A percentile compares a stretch with the other conserved stretches of the same genome.
Evolutionary conservation across 2,329 filamentous ascomycete species (phyloP).

Genomic region (Coniochaeta sp.): DNA sequence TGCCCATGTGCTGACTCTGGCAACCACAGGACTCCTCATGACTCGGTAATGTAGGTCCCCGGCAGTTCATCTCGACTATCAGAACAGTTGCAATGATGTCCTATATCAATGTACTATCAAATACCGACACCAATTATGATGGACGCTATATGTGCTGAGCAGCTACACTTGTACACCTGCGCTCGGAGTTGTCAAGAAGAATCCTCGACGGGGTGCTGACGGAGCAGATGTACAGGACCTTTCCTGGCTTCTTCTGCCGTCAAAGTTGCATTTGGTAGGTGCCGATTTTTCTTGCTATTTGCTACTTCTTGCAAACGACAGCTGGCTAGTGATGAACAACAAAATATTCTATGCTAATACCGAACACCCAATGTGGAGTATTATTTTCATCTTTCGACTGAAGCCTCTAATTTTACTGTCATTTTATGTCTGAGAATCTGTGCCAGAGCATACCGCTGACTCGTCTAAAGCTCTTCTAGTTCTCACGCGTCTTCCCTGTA

Average conservation of each 20-base stretch:
- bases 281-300: slow-evolving; percentile 5
- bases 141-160: neutral
- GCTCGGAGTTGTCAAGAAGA: neutral
- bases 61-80: neutral
- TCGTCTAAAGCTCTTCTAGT: neutral
- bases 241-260: neutral
- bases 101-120: slow-evolving; percentile 3
- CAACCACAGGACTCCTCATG: slow-evolving; percentile 47
- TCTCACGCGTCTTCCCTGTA: slow-evolving; percentile 37
- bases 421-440: slow-evolving; percentile 16
- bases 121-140: neutral
- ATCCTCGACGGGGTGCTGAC: neutral
- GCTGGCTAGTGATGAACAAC: slow-evolving; percentile 56
- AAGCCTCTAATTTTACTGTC: slow-evolving; percentile 31
- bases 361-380: slow-evolving; percentile 60
- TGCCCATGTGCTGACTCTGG: slow-evolving; percentile 13
- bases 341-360: slow-evolving; percentile 73
- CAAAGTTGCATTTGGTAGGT: slow-evolving; percentile 10
- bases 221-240: neutral
- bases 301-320: slow-evolving; percentile 4
- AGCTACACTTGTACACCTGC: neutral
- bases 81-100: neutral
- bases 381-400: slow-evolving; percentile 81
- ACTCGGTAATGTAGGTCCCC: neutral
- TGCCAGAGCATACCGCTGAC: slow-evolving; percentile 12